Evolutionary conservation across 2,329 filamentous ascomycete species (phyloP).

Genomic region (Curvularia lunata): DNA sequence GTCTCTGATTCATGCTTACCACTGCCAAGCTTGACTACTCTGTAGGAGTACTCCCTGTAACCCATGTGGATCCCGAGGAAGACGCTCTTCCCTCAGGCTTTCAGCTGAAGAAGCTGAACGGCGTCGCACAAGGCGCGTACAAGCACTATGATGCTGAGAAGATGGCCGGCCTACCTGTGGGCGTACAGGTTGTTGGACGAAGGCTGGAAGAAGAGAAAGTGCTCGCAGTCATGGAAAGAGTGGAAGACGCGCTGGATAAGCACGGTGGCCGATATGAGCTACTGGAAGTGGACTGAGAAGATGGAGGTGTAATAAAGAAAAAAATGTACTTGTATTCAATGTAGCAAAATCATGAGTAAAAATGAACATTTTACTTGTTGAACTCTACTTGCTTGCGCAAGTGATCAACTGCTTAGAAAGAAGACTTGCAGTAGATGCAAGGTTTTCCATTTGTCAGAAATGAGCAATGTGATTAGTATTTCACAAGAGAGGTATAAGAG

Average conservation of each 20-base stretch:
- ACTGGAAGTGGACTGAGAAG: conserved; percentile 52
- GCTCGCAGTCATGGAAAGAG: conserved; percentile 75
- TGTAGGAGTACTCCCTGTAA: conserved; percentile 81
- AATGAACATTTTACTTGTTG: not conserved
- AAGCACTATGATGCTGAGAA: conserved; percentile 80
- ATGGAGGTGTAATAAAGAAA: not conserved
- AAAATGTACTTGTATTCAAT: not conserved
- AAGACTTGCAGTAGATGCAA: not conserved
- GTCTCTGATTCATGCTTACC: conserved; percentile 11
- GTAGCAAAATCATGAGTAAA: not conserved
- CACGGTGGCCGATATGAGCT: conserved; percentile 59
- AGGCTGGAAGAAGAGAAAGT: conserved; percentile 89
- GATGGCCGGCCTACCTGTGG: conserved; percentile 89
- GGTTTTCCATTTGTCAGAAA: not conserved
- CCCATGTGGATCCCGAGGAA: conserved; percentile 74
- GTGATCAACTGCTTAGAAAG: not conserved
- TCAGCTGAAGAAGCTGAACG: conserved; percentile 71
- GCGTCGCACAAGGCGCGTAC: conserved; percentile 81
- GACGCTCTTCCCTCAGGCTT: conserved; percentile 70
- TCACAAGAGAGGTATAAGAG: not conserved
- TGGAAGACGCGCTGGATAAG: conserved; percentile 74
- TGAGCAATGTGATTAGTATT: conserved; percentile 1
- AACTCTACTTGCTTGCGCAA: not conserved
- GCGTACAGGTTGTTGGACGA: conserved; percentile 80
- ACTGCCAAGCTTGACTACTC: conserved; percentile 76